Evolutionary conservation across 345 rosid species (phyloP).

Genomic region (Dipteronia sinensis): DNA sequence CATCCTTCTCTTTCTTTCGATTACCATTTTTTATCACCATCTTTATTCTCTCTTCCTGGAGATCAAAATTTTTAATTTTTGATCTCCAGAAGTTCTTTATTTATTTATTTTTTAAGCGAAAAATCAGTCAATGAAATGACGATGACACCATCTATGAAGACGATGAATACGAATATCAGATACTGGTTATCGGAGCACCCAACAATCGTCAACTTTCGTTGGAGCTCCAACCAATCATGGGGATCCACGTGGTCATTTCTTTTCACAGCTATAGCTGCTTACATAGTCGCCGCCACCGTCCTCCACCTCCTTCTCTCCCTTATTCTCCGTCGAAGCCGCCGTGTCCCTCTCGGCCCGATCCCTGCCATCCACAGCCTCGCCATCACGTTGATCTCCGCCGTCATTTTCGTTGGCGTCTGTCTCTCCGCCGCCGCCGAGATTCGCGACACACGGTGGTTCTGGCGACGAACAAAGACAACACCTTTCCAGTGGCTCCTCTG

Average conservation of each 20-base stretch:
- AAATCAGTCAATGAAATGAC: not conserved
- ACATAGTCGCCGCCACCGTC: conserved; percentile 47
- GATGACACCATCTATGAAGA: not conserved
- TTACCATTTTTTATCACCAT: not conserved
- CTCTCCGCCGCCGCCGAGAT: conserved; percentile 81
- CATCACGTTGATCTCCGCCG: conserved; percentile 56
- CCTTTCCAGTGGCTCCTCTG: conserved; percentile 94
- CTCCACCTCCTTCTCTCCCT: conserved; percentile 58
- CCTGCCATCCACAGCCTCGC: conserved; percentile 81
- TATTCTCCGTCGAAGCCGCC: conserved; percentile 34
- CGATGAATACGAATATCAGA: not conserved
- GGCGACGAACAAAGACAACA: conserved; percentile 63
- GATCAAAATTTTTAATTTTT: not conserved
- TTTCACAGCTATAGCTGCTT: conserved; percentile 55
- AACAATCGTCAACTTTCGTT: conserved; percentile 73
- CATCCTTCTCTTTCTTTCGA: not conserved
- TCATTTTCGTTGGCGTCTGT: conserved; percentile 70
- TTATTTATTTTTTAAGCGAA: no score
- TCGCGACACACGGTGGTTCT: conserved; percentile 84
- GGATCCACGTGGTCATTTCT: conserved; percentile 94
- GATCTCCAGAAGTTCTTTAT: not conserved
- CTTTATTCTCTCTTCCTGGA: not conserved
- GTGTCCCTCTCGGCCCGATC: conserved; percentile 71
- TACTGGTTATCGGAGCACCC: conserved; percentile 83
- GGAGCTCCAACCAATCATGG: conserved; percentile 75